A percentile compares a stretch with the other conserved stretches of the same genome.
These are phyloP conservation scores for Diaporthe citri DNA, from an alignment of 2,329 filamentous ascomycete species.

Conservation along the genomic window DNA sequence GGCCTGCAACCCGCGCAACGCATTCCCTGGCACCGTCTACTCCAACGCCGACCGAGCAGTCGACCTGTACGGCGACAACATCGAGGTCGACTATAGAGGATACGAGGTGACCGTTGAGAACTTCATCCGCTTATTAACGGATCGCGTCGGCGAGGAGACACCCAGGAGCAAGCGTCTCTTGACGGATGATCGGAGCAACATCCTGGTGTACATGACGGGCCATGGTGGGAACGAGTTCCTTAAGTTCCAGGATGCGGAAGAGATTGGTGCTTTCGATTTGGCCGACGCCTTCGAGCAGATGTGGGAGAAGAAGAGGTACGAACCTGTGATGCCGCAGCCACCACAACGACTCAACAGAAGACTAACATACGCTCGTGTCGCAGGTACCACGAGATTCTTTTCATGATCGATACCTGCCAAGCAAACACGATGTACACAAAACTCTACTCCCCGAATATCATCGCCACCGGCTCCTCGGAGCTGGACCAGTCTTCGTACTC, in stretches of 20 bases:
- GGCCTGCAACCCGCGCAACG: constrained; percentile 98
- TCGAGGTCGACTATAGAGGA: constrained; percentile 97
- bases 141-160: constrained; percentile 94
- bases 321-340: constrained; percentile 1
- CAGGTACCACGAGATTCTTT: constrained; percentile 95
- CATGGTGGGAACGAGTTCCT: constrained; percentile 98
- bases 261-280: constrained; percentile 95
- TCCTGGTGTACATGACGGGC: constrained; percentile 98
- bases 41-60: constrained; percentile 97
- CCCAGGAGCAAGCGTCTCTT: constrained; percentile 93
- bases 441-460: constrained; percentile 97
- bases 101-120: constrained; percentile 99
- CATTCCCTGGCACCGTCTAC: constrained; percentile 97
- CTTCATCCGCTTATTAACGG: constrained; percentile 95
- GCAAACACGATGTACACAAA: constrained; percentile 99
- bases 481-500: constrained; percentile 97
- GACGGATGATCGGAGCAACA: constrained; percentile 96
- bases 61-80: constrained; percentile 97
- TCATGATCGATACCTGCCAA: constrained; percentile 99
- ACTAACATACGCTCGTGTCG: constrained; percentile 3
- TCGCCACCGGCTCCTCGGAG: constrained; percentile 96
- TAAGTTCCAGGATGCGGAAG: constrained; percentile 98
- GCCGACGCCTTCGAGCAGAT: constrained; percentile 99
- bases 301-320: constrained; percentile 98
- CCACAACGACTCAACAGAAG: background rate